phyloP scores from a whole-genome alignment of 129 eudicot species.

The Sambucus nigra region DNA sequence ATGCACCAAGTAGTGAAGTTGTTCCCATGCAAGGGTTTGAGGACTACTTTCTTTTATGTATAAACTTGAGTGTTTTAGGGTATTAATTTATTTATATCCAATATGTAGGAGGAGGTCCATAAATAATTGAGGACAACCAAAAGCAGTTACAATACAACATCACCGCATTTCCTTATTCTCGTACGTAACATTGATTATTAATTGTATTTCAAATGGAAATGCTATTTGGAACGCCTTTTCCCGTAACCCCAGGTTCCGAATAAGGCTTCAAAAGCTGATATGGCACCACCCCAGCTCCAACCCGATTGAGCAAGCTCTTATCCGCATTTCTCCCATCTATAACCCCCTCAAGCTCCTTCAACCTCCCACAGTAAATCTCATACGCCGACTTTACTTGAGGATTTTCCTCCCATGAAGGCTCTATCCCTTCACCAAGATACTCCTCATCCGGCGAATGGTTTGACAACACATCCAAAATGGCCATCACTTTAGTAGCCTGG shows the following conservation, averaged over 20 bases:
- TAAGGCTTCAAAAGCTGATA: neutral
- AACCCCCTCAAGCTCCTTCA: conserved; percentile 53
- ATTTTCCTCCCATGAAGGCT: conserved; percentile 43
- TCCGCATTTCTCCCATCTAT: neutral
- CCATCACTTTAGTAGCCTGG: conserved; percentile 76
- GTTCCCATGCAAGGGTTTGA: too few species aligned
- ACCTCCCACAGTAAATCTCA: conserved; percentile 35
- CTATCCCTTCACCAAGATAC: conserved; percentile 46
- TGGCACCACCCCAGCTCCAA: neutral
- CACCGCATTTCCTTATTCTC: too few species aligned
- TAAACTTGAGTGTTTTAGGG: too few species aligned
- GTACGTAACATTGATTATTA: too few species aligned
- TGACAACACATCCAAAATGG: conserved; percentile 64
- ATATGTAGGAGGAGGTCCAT: too few species aligned
- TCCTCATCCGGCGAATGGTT: conserved; percentile 83
- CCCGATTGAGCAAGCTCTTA: neutral
- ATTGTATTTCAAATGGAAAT: conserved; percentile 5
- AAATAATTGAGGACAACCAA: too few species aligned
- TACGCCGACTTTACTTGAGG: conserved; percentile 48
- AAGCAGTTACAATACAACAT: too few species aligned
- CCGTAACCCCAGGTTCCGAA: neutral
- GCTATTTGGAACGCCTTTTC: conserved; percentile 3
- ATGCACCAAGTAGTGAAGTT: too few species aligned
- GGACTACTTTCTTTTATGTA: too few species aligned
- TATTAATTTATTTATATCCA: too few species aligned